Evolutionary conservation across 805 yeast genomes (phyloP).

Genomic region (Candida namnaoensis): DNA sequence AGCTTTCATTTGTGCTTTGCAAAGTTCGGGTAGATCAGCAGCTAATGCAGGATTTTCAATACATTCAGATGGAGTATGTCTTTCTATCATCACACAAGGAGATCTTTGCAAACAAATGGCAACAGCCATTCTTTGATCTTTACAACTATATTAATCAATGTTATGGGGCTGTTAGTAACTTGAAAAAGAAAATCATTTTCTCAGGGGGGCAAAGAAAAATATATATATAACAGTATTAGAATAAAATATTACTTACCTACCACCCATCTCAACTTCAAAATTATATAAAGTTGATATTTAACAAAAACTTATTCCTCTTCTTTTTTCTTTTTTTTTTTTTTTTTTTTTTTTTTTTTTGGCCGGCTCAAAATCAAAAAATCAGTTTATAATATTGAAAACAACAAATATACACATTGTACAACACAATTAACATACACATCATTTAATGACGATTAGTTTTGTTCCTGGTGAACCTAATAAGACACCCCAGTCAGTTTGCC

Average conservation of each 20-base stretch:
- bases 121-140: constrained; percentile 89
- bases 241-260: constrained; percentile 29
- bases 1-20: constrained; percentile 76
- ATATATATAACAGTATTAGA: too few relatives aligned
- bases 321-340: too few relatives aligned
- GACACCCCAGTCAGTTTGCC: constrained; percentile 44
- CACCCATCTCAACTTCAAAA: constrained; percentile 33
- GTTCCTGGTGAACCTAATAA: constrained; percentile 82
- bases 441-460: constrained; percentile 51
- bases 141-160: constrained; percentile 47
- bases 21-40: constrained; percentile 75
- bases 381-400: too few relatives aligned
- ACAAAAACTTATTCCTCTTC: too few relatives aligned
- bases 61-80: constrained; percentile 87
- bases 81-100: constrained; percentile 87
- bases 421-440: neutral
- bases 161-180: neutral
- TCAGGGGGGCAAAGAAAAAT: too few relatives aligned
- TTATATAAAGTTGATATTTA: too few relatives aligned
- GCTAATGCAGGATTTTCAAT: constrained; percentile 71
- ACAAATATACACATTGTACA: neutral
- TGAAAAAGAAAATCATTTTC: too few relatives aligned
- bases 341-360: too few relatives aligned
- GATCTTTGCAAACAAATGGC: constrained; percentile 94
- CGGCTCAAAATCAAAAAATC: too few relatives aligned